A percentile compares a stretch with the other conserved stretches of the same genome.
These are phyloP conservation scores for Capsella bursapastoris DNA, from an alignment of 345 rosid genomes.

Conservation along the genomic window DNA sequence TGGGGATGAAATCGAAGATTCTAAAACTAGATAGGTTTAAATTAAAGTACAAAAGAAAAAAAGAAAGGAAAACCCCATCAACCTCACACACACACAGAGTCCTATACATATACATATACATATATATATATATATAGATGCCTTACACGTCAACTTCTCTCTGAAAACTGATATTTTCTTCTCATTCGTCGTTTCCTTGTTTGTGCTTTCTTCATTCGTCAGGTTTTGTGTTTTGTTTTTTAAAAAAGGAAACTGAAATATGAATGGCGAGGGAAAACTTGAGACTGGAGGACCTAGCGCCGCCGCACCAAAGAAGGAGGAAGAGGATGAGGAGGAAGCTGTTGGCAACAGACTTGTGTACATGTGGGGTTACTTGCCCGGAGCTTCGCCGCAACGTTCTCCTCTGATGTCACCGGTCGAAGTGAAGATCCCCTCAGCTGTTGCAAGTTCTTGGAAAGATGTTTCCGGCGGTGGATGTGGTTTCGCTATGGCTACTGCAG, in stretches of 20 bases:
- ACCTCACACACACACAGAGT: not conserved
- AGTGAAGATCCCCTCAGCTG: constrained; percentile 50
- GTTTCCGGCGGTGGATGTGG: constrained; percentile 98
- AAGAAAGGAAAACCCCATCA: not conserved
- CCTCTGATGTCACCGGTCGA: constrained; percentile 75
- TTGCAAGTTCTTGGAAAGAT: constrained; percentile 67
- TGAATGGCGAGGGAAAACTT: constrained; percentile 61
- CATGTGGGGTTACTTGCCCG: constrained; percentile 98
- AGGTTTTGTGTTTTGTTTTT: not conserved
- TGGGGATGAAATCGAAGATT: not conserved
- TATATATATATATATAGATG: not conserved
- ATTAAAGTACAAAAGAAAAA: not conserved
- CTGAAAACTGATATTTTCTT: not conserved
- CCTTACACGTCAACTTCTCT: constrained; percentile 33
- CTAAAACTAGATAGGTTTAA: not conserved
- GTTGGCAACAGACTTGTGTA: constrained; percentile 49
- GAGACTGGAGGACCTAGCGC: constrained; percentile 39
- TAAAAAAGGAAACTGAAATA: constrained; percentile 24
- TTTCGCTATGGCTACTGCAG: constrained; percentile 94
- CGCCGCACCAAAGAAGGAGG: constrained; percentile 22
- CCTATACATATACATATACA: constrained; percentile 31
- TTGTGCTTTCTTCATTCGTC: constrained; percentile 21
- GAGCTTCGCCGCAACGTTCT: constrained; percentile 83
- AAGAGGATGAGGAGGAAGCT: constrained; percentile 40
- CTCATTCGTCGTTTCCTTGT: constrained; percentile 16